Percentiles rank a stretch among this genome's conserved stretches.
These are phyloP conservation scores for Claviceps citrina DNA, from an alignment of 2,329 filamentous ascomycete genomes.

Conservation along the genomic window DNA sequence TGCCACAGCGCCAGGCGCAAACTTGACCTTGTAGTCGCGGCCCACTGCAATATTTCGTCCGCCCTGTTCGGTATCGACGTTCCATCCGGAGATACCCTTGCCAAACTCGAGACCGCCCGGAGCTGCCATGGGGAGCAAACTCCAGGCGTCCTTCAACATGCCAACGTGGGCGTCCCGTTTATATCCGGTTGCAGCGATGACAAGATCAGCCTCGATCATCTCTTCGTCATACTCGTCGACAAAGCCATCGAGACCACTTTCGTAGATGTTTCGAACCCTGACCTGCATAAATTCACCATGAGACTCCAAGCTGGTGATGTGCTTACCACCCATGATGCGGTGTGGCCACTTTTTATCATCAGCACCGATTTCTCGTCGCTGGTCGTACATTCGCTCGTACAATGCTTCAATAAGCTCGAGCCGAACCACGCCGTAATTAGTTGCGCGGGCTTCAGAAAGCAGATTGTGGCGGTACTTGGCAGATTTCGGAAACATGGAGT, in stretches of 20 bases:
- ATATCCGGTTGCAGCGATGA: slow-evolving; percentile 84
- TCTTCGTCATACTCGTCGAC: slow-evolving; percentile 32
- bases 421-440: slow-evolving; percentile 90
- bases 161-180: slow-evolving; percentile 60
- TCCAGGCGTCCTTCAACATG: slow-evolving; percentile 52
- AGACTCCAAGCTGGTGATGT: slow-evolving; percentile 46
- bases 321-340: slow-evolving; percentile 56
- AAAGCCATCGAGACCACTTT: slow-evolving; percentile 26
- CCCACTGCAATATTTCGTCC: slow-evolving; percentile 46
- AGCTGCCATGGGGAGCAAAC: slow-evolving; percentile 45
- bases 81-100: slow-evolving; percentile 26
- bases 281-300: slow-evolving; percentile 39
- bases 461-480: slow-evolving; percentile 43
- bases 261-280: slow-evolving; percentile 34
- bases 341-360: slow-evolving; percentile 68
- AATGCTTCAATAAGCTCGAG: slow-evolving; percentile 80
- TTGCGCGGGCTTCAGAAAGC: slow-evolving; percentile 58
- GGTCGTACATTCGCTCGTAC: slow-evolving; percentile 77
- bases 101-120: slow-evolving; percentile 15
- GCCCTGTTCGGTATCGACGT: slow-evolving; percentile 22
- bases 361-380: slow-evolving; percentile 52
- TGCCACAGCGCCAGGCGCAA: slow-evolving; percentile 53
- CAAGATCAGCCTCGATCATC: slow-evolving; percentile 57
- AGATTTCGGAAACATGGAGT: slow-evolving; percentile 56
- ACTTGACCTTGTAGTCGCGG: slow-evolving; percentile 65